These are phyloP conservation scores for Nidularia pulvinata DNA, from an alignment of 768 basidiomycete genomes.

Conservation along the genomic window DNA sequence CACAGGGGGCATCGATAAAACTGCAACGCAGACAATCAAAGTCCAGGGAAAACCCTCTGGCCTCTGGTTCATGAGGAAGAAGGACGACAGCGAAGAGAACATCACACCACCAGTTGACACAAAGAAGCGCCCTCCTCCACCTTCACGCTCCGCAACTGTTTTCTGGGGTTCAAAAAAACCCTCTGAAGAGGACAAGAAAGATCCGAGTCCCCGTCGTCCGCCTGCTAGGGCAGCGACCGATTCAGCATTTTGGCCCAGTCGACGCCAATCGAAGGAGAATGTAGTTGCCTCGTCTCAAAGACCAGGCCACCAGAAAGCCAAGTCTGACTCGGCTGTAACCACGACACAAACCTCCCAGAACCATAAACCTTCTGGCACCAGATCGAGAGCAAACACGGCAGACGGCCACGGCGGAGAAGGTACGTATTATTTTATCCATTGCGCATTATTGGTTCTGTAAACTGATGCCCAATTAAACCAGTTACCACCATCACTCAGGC, in stretches of 20 bases:
- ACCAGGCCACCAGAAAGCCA: slow-evolving; percentile 19
- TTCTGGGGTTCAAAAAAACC: slow-evolving; percentile 21
- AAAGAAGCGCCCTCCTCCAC: slow-evolving; percentile 2
- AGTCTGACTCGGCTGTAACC: slow-evolving; percentile 25
- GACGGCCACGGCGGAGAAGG: slow-evolving; percentile 4
- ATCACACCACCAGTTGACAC: slow-evolving; percentile 5
- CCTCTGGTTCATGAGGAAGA: slow-evolving; percentile 53
- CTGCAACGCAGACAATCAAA: slow-evolving; percentile 60
- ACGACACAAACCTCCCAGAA: slow-evolving; percentile 10
- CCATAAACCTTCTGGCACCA: slow-evolving; percentile 22
- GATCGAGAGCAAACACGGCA: slow-evolving; percentile 15
- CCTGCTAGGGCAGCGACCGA: slow-evolving; percentile 21
- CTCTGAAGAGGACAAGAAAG: slow-evolving; percentile 18
- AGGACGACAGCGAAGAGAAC: slow-evolving; percentile 29
- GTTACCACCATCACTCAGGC: slow-evolving; percentile 54
- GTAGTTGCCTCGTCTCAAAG: slow-evolving; percentile 11
- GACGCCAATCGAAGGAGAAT: slow-evolving; percentile 27
- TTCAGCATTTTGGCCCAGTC: slow-evolving; percentile 27
- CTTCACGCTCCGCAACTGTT: slow-evolving; percentile 20
- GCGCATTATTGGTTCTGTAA: neutral
- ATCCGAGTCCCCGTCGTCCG: slow-evolving; percentile 8
- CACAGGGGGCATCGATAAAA: slow-evolving; percentile 67
- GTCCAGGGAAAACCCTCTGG: slow-evolving; percentile 52
- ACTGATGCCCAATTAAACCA: slow-evolving; percentile 10
- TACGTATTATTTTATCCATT: neutral